Evolutionary conservation across 1,284 basidiomycete genomes (phyloP), one percentile per base, ranked within the genome.

Genomic region (Microbotryum violaceum): DNA sequence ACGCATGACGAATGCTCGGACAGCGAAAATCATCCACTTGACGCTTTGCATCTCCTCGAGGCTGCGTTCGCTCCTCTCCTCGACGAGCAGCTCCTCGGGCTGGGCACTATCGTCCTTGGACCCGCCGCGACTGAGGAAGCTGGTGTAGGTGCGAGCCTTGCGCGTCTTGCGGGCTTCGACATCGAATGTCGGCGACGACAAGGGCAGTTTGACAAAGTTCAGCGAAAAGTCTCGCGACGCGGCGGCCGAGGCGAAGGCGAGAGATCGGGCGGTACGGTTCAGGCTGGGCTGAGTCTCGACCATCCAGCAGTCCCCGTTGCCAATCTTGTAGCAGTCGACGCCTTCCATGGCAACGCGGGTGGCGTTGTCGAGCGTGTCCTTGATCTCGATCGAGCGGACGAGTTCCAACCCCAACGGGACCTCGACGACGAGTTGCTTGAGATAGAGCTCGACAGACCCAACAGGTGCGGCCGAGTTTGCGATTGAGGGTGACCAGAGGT

Each of bases 21-120:
- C 81, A 5, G 92, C 91, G 70, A 92, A 91, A 0, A 87, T 85
- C 48, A 93, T 81, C 91, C 91, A 94, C 65, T 83, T 86, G 50
- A 85, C 82, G 64, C 84, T 86, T 74, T 82, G 82, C 82, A 88
- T 82, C 54, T 85, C 83, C 16, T 80, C 80, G 46, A 85, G 80
- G 27, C 79, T 62, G 27, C 64, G 57, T 55, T 64, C 62, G 52
- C 55, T 64, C 44, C 59, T 56, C 31, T 50, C 60, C 49, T 67
- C 66, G 8, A 61, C 57, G 2, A 64, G 56, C 33, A 62, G 60
- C 47, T 65, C 59, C 6, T 67, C 66, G 9, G 49, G 49, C 1
- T 58, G 37, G 16, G 16, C 47, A 20, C 14, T 49, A 37, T 57
- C 31, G 9, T 55, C 54, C 45, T 47, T 23, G 8, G 20, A 31